Percentiles rank a stretch among this genome's conserved stretches.
Conservation (phyloP, 2,329 filamentous ascomycete genomes). For the Madurella fahalii region DNA sequence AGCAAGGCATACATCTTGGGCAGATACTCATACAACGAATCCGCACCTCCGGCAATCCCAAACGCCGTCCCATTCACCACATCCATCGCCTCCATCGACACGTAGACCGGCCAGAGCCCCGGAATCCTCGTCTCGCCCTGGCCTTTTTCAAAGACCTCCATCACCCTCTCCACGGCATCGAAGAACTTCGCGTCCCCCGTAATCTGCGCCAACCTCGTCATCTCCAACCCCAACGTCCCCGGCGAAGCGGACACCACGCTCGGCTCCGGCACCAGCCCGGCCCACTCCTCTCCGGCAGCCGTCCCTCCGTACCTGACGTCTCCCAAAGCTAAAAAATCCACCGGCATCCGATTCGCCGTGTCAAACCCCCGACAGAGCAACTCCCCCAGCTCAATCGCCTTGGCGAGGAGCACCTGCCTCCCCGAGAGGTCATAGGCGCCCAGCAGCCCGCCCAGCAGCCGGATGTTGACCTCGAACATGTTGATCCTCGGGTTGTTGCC, state of each 20-base stretch:
- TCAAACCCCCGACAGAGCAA: slow-evolving; percentile 45
- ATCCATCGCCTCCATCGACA: slow-evolving; percentile 53
- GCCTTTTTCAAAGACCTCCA: slow-evolving; percentile 52
- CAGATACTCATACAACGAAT: slow-evolving; percentile 48
- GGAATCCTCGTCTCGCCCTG: slow-evolving; percentile 65
- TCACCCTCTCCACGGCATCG: slow-evolving; percentile 68
- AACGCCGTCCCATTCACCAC: slow-evolving; percentile 33
- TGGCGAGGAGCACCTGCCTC: slow-evolving; percentile 36
- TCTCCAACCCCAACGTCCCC: slow-evolving; percentile 67
- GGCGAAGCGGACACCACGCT: slow-evolving; percentile 41
- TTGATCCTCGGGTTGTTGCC: slow-evolving; percentile 29
- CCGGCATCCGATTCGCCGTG: slow-evolving; percentile 45
- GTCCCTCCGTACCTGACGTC: slow-evolving; percentile 30
- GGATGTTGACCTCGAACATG: slow-evolving; percentile 34
- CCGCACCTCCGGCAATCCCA: slow-evolving; percentile 34
- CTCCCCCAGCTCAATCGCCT: slow-evolving; percentile 44
- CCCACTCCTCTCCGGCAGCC: slow-evolving; percentile 20
- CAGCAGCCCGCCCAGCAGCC: slow-evolving; percentile 31
- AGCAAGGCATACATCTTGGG: slow-evolving; percentile 51
- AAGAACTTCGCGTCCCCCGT: slow-evolving; percentile 70
- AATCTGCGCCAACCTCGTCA: slow-evolving; percentile 67
- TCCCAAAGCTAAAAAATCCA: slow-evolving; percentile 40
- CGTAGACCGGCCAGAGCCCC: slow-evolving; percentile 65
- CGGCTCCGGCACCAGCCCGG: slow-evolving; percentile 32
- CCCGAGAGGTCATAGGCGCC: slow-evolving; percentile 29